A percentile compares a stretch with the other conserved stretches of the same genome.
phyloP scores from a whole-genome alignment of 768 basidiomycete species.

The Hypsizygus marmoreus region DNA sequence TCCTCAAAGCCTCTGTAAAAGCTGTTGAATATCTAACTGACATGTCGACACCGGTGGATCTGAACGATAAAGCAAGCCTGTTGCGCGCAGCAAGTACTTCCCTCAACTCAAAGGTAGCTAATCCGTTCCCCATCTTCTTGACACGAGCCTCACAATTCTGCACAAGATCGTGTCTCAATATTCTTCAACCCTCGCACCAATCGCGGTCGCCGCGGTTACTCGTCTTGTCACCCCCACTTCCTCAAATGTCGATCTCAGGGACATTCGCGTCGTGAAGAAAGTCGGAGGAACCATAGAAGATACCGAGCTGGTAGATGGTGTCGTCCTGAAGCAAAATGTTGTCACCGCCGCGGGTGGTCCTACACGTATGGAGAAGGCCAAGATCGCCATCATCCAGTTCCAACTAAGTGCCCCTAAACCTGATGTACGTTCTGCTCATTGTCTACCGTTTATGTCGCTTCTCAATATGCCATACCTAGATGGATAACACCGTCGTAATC shows the following conservation, averaged over 20 bases:
- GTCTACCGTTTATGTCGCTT: constrained; percentile 7
- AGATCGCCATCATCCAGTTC: constrained; percentile 98
- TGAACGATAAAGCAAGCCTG: constrained; percentile 82
- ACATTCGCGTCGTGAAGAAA: constrained; percentile 96
- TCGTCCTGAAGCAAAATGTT: constrained; percentile 96
- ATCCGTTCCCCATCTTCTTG: constrained; percentile 1
- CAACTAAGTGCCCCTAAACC: constrained; percentile 97
- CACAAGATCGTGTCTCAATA: constrained; percentile 97
- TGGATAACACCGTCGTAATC: constrained; percentile 99
- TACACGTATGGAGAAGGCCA: constrained; percentile 95
- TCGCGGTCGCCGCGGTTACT: constrained; percentile 95
- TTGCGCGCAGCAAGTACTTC: constrained; percentile 94
- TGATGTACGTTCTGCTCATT: constrained; percentile 62
- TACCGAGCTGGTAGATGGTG: constrained; percentile 94
- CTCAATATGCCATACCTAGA: constrained; percentile 49
- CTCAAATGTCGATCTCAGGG: constrained; percentile 93
- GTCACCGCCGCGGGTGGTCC: constrained; percentile 90
- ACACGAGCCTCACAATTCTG: constrained; percentile 1
- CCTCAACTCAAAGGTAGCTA: constrained; percentile 87
- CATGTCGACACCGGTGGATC: constrained; percentile 88
- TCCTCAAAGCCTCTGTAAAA: constrained; percentile 89
- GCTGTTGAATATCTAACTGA: constrained; percentile 93
- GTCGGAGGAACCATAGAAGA: constrained; percentile 99
- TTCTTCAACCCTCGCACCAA: constrained; percentile 96
- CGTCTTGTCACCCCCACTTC: constrained; percentile 87